Percentiles rank a stretch among this genome's conserved stretches.
These are phyloP conservation scores for Psilocybe tampanensis DNA, from an alignment of 768 basidiomycete genomes.

Conservation along the genomic window DNA sequence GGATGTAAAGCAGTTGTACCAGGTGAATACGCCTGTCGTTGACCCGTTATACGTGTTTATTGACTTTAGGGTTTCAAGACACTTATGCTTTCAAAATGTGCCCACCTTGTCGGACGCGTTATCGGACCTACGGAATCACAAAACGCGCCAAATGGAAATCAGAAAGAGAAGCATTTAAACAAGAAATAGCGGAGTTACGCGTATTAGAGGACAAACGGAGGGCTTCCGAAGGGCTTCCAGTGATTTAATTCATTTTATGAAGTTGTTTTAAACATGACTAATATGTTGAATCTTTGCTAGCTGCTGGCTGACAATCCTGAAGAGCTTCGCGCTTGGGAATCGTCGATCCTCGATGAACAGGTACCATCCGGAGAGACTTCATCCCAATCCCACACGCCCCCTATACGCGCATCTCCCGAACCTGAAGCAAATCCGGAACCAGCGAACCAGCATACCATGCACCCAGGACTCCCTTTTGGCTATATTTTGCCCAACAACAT, in stretches of 20 bases:
- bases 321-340: constrained; percentile 37
- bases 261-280: not conserved
- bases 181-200: constrained; percentile 38
- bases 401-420: not conserved
- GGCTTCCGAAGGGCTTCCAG: constrained; percentile 35
- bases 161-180: constrained; percentile 44
- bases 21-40: not conserved
- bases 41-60: not conserved
- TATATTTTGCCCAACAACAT: constrained; percentile 1
- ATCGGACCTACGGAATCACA: constrained; percentile 53
- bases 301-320: constrained; percentile 36
- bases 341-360: constrained; percentile 35
- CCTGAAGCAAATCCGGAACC: not conserved
- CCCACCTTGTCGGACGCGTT: constrained; percentile 46
- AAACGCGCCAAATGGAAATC: constrained; percentile 58
- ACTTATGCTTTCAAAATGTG: constrained; percentile 46
- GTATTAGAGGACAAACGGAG: constrained; percentile 41
- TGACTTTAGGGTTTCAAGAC: constrained; percentile 6
- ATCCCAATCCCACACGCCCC: not conserved
- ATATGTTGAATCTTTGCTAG: constrained; percentile 15
- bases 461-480: not conserved
- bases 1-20: constrained; percentile 52
- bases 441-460: too few relatives aligned
- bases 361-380: constrained; percentile 16
- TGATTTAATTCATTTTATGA: constrained; percentile 22